A percentile compares a stretch with the other conserved stretches of the same genome.
Conservation (phyloP, 2,329 filamentous ascomycete genomes). For the Colletotrichum tropicale region DNA sequence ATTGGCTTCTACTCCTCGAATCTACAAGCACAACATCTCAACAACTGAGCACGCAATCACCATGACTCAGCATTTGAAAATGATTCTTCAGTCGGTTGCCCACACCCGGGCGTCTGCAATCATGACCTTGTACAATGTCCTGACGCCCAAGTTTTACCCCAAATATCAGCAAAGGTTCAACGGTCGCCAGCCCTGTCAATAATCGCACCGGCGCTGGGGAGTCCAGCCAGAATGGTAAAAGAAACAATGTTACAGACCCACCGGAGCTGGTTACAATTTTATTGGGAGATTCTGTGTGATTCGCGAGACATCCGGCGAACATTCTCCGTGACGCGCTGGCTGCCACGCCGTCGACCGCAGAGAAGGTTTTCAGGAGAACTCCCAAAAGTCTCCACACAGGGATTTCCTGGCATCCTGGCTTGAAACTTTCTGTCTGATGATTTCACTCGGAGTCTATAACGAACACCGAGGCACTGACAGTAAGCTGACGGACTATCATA, state of each 20-base stretch:
- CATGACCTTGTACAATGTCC: conserved; percentile 34
- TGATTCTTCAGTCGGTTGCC: conserved; percentile 36
- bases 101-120: conserved; percentile 32
- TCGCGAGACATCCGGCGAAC: conserved; percentile 31
- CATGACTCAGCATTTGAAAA: conserved; percentile 33
- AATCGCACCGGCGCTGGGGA: conserved; percentile 47
- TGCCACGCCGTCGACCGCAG: conserved; percentile 44
- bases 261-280: conserved; percentile 34
- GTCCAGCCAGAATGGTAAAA: conserved; percentile 46
- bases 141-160: conserved; percentile 39
- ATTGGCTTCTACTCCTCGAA: not conserved
- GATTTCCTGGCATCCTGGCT: conserved; percentile 23
- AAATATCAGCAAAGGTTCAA: conserved; percentile 49
- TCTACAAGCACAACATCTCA: not conserved
- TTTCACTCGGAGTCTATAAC: not conserved
- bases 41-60: not conserved
- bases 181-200: conserved; percentile 40
- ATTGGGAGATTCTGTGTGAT: too few relatives aligned
- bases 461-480: not conserved
- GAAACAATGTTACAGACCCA: conserved; percentile 43
- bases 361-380: conserved; percentile 45
- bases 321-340: conserved; percentile 44
- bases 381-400: conserved; percentile 57
- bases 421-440: not conserved
- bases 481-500: not conserved